These are phyloP conservation scores for Nemania sp. DNA, from an alignment of 2,329 filamentous ascomycete genomes.

Conservation along the genomic window DNA sequence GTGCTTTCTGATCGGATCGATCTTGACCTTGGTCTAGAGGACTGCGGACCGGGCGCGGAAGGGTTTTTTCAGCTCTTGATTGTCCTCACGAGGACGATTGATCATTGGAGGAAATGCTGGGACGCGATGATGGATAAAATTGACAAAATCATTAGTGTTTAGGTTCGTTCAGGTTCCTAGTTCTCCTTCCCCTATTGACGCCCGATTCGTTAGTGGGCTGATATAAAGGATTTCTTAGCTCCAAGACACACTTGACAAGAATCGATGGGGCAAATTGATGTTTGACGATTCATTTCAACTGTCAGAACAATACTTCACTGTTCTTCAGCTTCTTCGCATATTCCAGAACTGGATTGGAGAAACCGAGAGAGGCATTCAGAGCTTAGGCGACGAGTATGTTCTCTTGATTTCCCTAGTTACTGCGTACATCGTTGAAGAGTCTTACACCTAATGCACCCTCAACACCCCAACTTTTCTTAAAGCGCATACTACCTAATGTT, in stretches of 20 bases:
- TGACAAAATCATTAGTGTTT: slow-evolving; percentile 33
- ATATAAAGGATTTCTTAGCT: not conserved
- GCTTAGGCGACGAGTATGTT: slow-evolving; percentile 20
- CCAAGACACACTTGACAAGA: slow-evolving; percentile 32
- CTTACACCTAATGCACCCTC: too few relatives aligned
- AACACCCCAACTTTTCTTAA: too few relatives aligned
- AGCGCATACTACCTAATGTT: too few relatives aligned
- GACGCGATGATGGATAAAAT: slow-evolving; percentile 33
- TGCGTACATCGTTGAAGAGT: too few relatives aligned
- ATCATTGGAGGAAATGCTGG: slow-evolving; percentile 33
- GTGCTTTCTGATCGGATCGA: slow-evolving; percentile 18
- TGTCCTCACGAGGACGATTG: slow-evolving; percentile 18
- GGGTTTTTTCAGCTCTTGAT: slow-evolving; percentile 28
- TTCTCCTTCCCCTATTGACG: not conserved
- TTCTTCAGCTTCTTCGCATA: slow-evolving; percentile 36
- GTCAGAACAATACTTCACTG: slow-evolving; percentile 38
- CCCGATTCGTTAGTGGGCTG: not conserved
- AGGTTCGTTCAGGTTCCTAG: slow-evolving; percentile 25
- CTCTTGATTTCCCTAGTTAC: not conserved
- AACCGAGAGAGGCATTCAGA: slow-evolving; percentile 23
- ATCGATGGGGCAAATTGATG: slow-evolving; percentile 34
- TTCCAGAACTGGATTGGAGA: slow-evolving; percentile 37
- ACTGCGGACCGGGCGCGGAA: slow-evolving; percentile 22
- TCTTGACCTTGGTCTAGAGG: slow-evolving; percentile 26
- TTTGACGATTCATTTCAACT: slow-evolving; percentile 38